A percentile compares a stretch with the other conserved stretches of the same genome.
phyloP scores from a whole-genome alignment of 345 rosid species.

The Brassica carinata region DNA sequence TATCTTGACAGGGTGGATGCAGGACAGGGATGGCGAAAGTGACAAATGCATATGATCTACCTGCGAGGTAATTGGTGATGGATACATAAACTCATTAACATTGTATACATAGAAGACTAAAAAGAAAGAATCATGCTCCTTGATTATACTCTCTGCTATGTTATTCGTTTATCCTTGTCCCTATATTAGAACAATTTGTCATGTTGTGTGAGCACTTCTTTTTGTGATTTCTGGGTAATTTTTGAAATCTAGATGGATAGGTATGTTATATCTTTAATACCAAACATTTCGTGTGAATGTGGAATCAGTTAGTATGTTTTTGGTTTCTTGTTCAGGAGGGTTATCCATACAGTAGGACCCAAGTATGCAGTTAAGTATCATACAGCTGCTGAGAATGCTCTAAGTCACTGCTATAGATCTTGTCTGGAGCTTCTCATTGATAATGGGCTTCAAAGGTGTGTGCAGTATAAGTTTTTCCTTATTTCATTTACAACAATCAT shows the following conservation, averaged over 20 bases:
- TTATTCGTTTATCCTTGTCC: background rate
- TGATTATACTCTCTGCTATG: background rate
- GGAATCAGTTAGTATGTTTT: background rate
- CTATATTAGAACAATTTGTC: constrained; percentile 12
- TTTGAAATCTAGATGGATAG: background rate
- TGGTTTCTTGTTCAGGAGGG: constrained; percentile 54
- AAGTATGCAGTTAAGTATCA: constrained; percentile 98
- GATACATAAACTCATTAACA: background rate
- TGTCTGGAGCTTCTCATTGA: constrained; percentile 96
- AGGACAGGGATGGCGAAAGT: constrained; percentile 97
- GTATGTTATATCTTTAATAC: background rate
- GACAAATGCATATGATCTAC: constrained; percentile 94
- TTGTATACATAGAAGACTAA: background rate
- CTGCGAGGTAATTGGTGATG: constrained; percentile 66
- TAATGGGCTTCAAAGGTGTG: constrained; percentile 79
- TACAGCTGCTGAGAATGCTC: constrained; percentile 98
- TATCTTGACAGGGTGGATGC: constrained; percentile 79
- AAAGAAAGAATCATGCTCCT: background rate
- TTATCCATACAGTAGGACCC: constrained; percentile 97
- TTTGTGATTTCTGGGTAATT: background rate
- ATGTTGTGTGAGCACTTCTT: background rate
- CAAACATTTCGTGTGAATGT: constrained; percentile 5
- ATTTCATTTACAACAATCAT: background rate
- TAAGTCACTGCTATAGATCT: constrained; percentile 96
- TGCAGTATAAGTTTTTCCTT: background rate